Evolutionary conservation across 2,329 filamentous ascomycete genomes (phyloP), one percentile per base, ranked within the genome.

Genomic region (Daldinia eschscholtzii): DNA sequence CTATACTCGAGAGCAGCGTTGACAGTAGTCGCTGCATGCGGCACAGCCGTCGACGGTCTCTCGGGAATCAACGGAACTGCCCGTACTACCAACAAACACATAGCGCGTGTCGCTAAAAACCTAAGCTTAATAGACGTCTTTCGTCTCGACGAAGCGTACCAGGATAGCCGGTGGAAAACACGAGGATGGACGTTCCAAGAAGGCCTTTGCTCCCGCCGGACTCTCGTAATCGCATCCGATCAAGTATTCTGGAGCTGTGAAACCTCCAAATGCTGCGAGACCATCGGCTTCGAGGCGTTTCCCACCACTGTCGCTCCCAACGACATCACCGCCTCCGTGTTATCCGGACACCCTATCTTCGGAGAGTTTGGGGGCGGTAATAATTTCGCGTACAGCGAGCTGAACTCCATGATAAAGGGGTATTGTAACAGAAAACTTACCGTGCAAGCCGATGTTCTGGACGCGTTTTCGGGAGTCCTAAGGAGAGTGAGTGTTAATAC

Each of bases 1-100:
- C 55, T 76, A 3, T 77, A 76, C 46, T 69, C 71, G 10, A 53
- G 64, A 9, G 74, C 75, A 7, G 61, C 56, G 0, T 48, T 77
- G 13, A 76, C 75, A 0, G 71, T 77, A n/a, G 67, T 76, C 2
- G 75, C 74, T 0, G 62, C 73, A 1, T 62, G 62, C n/a, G 71
- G 71, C 4, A 64, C 67, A 1, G 61, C 71, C 1, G 2, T 30
- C 5, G 71, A 70, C 13, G 71, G 71, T 3, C 48, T 73, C 3
- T 30, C 67, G 1, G 70, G 71, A 0, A 56, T 73, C 1, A 69
- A 70, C n/a, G 46, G 53, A 6, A 67, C 70, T 1, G 26, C 58
- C 2, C 63, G 70, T 7, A 46, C 2, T 3, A 64, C 64, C 4
- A 39, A 53, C 5, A 65, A 70, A 42, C 59, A 6, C n/a, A 61